phyloP scores from a whole-genome alignment of 2,329 filamentous ascomycete species.

The Aspergillus ibericus region DNA sequence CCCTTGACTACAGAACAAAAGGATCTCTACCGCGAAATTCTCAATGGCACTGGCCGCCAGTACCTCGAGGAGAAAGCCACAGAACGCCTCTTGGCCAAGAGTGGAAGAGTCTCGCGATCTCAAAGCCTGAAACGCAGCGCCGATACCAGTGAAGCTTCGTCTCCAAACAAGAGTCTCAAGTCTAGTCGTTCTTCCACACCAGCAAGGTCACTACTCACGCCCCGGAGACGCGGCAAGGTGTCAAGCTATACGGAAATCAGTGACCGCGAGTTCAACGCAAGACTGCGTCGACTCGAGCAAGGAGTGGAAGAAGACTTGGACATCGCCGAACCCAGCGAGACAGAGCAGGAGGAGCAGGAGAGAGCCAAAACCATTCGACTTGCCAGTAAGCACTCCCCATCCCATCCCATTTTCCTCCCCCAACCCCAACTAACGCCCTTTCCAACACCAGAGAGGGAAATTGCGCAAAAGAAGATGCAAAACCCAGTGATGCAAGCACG shows the following conservation, averaged over 20 bases:
- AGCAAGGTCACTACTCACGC: slow-evolving; percentile 50
- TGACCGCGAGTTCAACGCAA: slow-evolving; percentile 80
- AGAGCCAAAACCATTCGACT: slow-evolving; percentile 68
- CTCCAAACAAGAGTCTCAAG: slow-evolving; percentile 69
- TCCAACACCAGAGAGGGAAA: slow-evolving; percentile 66
- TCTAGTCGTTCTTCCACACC: slow-evolving; percentile 76
- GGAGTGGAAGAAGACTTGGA: slow-evolving; percentile 62
- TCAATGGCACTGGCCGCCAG: slow-evolving; percentile 68
- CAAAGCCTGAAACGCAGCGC: slow-evolving; percentile 61
- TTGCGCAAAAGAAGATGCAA: slow-evolving; percentile 86
- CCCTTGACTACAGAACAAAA: slow-evolving; percentile 89
- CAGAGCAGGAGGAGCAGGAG: slow-evolving; percentile 62
- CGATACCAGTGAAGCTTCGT: slow-evolving; percentile 43
- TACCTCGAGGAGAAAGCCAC: slow-evolving; percentile 54
- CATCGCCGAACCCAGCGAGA: slow-evolving; percentile 41
- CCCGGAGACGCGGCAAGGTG: slow-evolving; percentile 50
- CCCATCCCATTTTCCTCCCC: background rate
- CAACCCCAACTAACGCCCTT: slow-evolving; percentile 22
- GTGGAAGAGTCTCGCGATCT: slow-evolving; percentile 37
- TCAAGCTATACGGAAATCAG: slow-evolving; percentile 68
- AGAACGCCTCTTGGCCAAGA: slow-evolving; percentile 47
- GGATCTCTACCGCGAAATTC: slow-evolving; percentile 81
- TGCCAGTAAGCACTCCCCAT: slow-evolving; percentile 60
- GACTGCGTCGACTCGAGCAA: slow-evolving; percentile 49
- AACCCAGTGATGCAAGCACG: slow-evolving; percentile 92